Base-by-base conservation (phyloP, 163 green algal genomes). In the Volvox carteri region DNA sequence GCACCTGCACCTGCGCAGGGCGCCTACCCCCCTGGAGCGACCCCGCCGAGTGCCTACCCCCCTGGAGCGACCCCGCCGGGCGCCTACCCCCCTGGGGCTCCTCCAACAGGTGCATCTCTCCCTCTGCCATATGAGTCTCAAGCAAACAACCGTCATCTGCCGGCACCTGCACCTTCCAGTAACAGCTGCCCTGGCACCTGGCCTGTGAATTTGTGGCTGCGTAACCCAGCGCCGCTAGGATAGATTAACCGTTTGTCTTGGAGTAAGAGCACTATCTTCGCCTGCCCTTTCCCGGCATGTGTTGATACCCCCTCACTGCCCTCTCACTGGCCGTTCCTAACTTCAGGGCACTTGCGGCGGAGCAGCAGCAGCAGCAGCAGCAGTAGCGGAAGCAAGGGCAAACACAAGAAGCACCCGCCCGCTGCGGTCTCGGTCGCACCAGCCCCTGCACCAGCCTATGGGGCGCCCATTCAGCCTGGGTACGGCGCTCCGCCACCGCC, bases 401-500 rank as follows among this genome's bases (percentile, higher is more conserved):
- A n/a, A n/a, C n/a, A 67, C 5, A 70, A 70, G 48, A 35, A 80
- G 73, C 73, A 80, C 46, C 39, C 70, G 37, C 70, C 39, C 30
- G 70, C 73, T n/a, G 30, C 30, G 30, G 25, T 35, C 4, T 30
- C 33, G 1, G 46, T 48, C 33, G 30, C 30, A 3, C 65, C 65
- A 21, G 65, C 14, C 14, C 75, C 58, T 4, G 54, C 39, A 12
- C 78, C 58, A 46, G 78, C 54, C 5, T 76, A 65, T n/a, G 42
- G 60, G 41, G 58, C 78, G 4, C 39, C 78, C 0, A 12, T 35
- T 8, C 78, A 42, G 2, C 74, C 74, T 30, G 74, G 74, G 12
- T 78, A 78, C 44, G 58, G 58, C 23, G 56, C 58, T 0, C 60
- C 79, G 8, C 79, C 79, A 3, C 79, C 79, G n/a, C 79, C 62